Evolutionary conservation across 2,329 filamentous ascomycete species (phyloP).

Genomic region (Pleoardoris graminearum): DNA sequence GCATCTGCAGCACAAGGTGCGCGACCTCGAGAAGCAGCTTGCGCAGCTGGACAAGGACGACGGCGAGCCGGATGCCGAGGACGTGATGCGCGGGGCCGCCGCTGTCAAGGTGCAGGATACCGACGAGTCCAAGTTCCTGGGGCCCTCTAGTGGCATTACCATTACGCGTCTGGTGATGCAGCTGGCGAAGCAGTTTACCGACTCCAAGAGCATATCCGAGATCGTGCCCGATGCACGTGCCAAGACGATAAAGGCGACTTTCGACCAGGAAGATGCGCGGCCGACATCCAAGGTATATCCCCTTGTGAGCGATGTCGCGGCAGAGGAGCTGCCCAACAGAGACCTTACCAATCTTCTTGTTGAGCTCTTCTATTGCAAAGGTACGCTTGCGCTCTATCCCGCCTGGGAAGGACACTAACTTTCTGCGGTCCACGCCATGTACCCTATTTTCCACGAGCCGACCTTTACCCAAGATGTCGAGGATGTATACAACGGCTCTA

Average conservation of each 20-base stretch:
- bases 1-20: slow-evolving; percentile 83
- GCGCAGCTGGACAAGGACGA: slow-evolving; percentile 75
- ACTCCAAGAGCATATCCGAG: slow-evolving; percentile 87
- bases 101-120: slow-evolving; percentile 82
- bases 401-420: slow-evolving; percentile 20
- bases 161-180: slow-evolving; percentile 96
- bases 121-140: slow-evolving; percentile 88
- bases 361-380: slow-evolving; percentile 83
- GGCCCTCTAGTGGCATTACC: slow-evolving; percentile 91
- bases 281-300: slow-evolving; percentile 82
- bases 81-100: slow-evolving; percentile 84
- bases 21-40: slow-evolving; percentile 79
- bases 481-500: slow-evolving; percentile 75
- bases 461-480: slow-evolving; percentile 76
- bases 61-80: slow-evolving; percentile 72
- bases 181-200: slow-evolving; percentile 89
- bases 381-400: slow-evolving; percentile 49
- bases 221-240: slow-evolving; percentile 77
- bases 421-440: slow-evolving; percentile 78
- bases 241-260: slow-evolving; percentile 69
- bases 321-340: slow-evolving; percentile 72
- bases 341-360: slow-evolving; percentile 77
- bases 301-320: slow-evolving; percentile 82
- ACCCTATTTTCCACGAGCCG: slow-evolving; percentile 83
- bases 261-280: slow-evolving; percentile 66